Evolutionary conservation across 176 grass and related monocot genomes (phyloP), one percentile per base, ranked within the genome.

Genomic region (Hordeum marinum): DNA sequence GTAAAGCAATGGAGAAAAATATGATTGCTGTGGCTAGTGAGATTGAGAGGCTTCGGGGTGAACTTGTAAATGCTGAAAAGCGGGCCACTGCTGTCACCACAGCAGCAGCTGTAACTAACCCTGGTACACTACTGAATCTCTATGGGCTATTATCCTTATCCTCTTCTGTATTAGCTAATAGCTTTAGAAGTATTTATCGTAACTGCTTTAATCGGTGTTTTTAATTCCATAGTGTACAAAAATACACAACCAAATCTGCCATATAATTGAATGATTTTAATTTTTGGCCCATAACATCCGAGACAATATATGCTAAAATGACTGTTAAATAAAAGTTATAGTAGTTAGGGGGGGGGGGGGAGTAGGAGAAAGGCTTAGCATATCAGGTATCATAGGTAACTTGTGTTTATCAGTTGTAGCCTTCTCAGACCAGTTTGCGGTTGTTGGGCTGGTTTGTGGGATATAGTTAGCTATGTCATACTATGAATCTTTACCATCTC

Each of bases 21-120:
- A 92, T 99, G 96, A 82, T 92, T 23, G 80, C 81, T 7, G 88
- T 96, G 84, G 90, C 86, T 75, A 87, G 87, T 85, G 96, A 99
- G 68, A 85, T 99, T 60, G 91, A 99, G 64, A 99, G 90, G 83
- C 76, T 99, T 80, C 90, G 86, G 67, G 88, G 83, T 55, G 93
- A 96, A 62, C 90, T 96, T 82, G 79, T 57, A 78, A 96, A 96
- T 92, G 81, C 81, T 39, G 91, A 96, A 75, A 94, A 94, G 82
- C 82, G 88, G 63, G 76, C 55, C 59, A 77, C 68, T 41, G 69
- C 81, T 54, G 85, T 90, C 65, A 68, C 76, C 63, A 78, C 95
- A 54, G 69, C 82, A 80, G 77, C 76, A 70, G 40, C 88, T 80
- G 85, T 87, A 79, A 66, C 90, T 78, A 94, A 96, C 81, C 63